Base-by-base conservation (phyloP, 78 protist species). In the Diacronema lutheri region DNA sequence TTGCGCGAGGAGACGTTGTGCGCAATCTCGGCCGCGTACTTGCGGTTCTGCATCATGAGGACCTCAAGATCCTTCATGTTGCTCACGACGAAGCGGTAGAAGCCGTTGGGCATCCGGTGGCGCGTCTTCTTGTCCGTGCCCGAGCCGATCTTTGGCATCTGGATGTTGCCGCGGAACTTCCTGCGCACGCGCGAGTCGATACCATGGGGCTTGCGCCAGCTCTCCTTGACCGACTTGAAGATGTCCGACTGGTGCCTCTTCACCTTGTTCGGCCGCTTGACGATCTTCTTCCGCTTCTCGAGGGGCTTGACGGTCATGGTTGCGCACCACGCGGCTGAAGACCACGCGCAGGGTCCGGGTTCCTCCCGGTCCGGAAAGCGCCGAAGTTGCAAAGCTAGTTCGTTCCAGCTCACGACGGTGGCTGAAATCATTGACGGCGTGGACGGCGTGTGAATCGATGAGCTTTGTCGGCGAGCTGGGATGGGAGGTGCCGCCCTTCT, bases 41-140 rank as follows among this genome's bases (percentile, higher is more conserved):
- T 88, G 57, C 95, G 91, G 99, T 97, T 97, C 93, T 94, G 97
- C 99, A 97, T 97, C 58, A 96, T 88, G 66, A 98, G 98, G 25
- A 96, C 83, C 44, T 85, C 91, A 37, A 89, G 71, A 33, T 87
- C 89, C 76, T 86, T 78, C 25, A 93, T 93, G 95, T 96, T 96
- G 94, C 66, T 31, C 88, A 98, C 93, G 90, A 50, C 44, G 93
- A 96, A 93, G 86, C 87, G 86, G 92, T 88, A 79, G 95, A 94
- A 96, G 66, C 99, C 99, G 84, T 93, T 88, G 78, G 98, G 99
- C 82, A 87, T 23, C 62, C 87, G 1, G 92, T 84, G 80, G n/a
- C 94, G 74, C 46, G 93, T 91, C 64, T 81, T 57, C 78, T 80
- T 82, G 94, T 94, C 87, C 61, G 96, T 83, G 29, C 99, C 98